phyloP scores from a whole-genome alignment of 495 filamentous ascomycete genomes.

The Daldinia childiae region DNA sequence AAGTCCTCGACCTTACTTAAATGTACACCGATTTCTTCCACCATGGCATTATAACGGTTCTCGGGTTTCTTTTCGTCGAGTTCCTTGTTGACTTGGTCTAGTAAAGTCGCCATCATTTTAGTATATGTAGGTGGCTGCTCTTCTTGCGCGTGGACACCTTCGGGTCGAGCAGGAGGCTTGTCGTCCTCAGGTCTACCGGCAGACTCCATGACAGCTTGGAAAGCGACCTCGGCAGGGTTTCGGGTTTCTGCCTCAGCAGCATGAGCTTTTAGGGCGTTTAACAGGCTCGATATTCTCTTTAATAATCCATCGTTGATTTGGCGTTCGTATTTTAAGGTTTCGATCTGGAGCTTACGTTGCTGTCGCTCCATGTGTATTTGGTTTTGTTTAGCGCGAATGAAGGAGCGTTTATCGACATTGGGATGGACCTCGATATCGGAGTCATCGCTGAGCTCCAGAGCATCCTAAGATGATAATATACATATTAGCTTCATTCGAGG shows the following conservation, averaged over 20 bases:
- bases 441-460: conserved; percentile 95
- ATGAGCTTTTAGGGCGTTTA: conserved; percentile 73
- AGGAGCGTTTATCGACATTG: conserved; percentile 98
- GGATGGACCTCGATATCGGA: conserved; percentile 98
- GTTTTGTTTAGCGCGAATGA: conserved; percentile 97
- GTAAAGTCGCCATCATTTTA: conserved; percentile 91
- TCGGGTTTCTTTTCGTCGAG: conserved; percentile 74
- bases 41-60: conserved; percentile 74
- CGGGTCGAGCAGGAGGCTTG: conserved; percentile 73
- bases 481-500: conserved; percentile 5
- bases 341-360: conserved; percentile 85
- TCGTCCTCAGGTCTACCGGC: conserved; percentile 71
- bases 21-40: conserved; percentile 78
- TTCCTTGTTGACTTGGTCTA: conserved; percentile 94
- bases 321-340: conserved; percentile 90
- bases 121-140: conserved; percentile 83
- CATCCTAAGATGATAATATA: conserved; percentile 64
- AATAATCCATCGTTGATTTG: conserved; percentile 92
- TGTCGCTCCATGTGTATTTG: conserved; percentile 92
- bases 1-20: conserved; percentile 77
- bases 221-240: conserved; percentile 82
- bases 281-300: conserved; percentile 79
- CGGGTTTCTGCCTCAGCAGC: conserved; percentile 68
- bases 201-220: conserved; percentile 84
- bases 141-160: conserved; percentile 78